phyloP scores from a whole-genome alignment of 108 stramenopile genomes.

The Schizochytrium sp. region DNA sequence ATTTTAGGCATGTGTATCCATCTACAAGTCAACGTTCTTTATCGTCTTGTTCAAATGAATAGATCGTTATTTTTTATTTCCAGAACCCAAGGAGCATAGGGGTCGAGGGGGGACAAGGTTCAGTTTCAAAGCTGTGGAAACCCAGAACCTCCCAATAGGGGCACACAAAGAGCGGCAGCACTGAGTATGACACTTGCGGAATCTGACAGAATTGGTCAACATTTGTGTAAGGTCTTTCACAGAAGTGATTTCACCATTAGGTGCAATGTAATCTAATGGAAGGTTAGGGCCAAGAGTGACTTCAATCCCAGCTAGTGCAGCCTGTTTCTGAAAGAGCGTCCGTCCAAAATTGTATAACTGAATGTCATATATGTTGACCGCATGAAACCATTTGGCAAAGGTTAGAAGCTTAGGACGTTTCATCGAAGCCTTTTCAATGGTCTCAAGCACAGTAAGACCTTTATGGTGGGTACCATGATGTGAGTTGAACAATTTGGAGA shows the following conservation, averaged over 20 bases:
- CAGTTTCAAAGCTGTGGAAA: no score
- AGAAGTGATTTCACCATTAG: neutral
- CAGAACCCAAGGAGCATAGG: no score
- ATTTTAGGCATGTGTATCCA: no score
- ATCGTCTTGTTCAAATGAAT: no score
- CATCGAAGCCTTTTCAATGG: neutral
- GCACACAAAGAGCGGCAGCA: no score
- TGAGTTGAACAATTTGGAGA: neutral
- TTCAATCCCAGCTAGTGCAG: neutral
- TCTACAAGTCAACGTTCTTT: no score
- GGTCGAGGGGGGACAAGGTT: no score
- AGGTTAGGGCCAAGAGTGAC: neutral
- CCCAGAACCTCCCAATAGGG: no score
- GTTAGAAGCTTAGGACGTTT: neutral
- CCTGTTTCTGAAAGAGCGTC: neutral
- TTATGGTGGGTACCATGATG: neutral
- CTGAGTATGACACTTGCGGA: no score
- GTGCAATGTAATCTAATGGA: neutral
- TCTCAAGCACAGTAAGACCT: neutral
- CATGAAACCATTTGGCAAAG: slow-evolving; percentile 53
- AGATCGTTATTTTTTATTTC: no score
- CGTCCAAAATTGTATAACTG: slow-evolving; percentile 20
- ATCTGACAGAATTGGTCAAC: neutral
- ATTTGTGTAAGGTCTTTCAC: neutral
- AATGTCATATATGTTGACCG: slow-evolving; percentile 17